Base-by-base conservation (phyloP, 306 rosid genomes). In the Vachellia collinsii region DNA sequence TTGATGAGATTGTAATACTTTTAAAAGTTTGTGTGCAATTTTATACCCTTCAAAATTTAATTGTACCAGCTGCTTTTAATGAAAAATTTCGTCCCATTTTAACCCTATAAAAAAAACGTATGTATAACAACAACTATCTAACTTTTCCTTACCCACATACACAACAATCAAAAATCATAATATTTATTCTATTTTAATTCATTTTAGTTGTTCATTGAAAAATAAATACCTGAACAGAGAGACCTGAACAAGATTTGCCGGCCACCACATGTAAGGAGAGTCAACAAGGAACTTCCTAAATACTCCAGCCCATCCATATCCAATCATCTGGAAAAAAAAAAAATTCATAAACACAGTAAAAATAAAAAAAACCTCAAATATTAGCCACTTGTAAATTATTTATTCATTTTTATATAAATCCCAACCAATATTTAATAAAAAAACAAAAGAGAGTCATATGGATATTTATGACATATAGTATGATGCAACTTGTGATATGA, bases 231-330 rank as follows among this genome's bases (percentile, higher is more conserved):
- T 89, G 81, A 94, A 94, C 0, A 94, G 88, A 82, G 99, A 91
- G 29, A 94, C 99, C 16, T 88, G 94, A 48, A 94, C 97, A 29
- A 94, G 91, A 70, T 94, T 92, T 37, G 89, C 3, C 4, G 99
- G 99, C 97, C 99, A 94, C 97, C 99, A 94, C 99, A 94, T 94
- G 81, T 91, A 92, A 1, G 98, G 94, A 36, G 98, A 94, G 65
- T 94, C 98, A 37, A 94, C 95, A 19, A 94, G 95, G 77, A 63
- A 86, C 77, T 29, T 91, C 82, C 98, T 87, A 88, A 92, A 94
- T 23, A 92, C 17, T 7, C 98, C 98, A 81, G 97, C 98, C 98
- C 97, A 94, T 47, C 98, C 98, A 72, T 91, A 94, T 13, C 98
- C 98, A 84, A 92, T 97, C 97, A 94, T 85, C 97, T 94, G 84